Evolutionary conservation across 208 protist species (phyloP).

Genomic region (Ichthyophonus hoferi): DNA sequence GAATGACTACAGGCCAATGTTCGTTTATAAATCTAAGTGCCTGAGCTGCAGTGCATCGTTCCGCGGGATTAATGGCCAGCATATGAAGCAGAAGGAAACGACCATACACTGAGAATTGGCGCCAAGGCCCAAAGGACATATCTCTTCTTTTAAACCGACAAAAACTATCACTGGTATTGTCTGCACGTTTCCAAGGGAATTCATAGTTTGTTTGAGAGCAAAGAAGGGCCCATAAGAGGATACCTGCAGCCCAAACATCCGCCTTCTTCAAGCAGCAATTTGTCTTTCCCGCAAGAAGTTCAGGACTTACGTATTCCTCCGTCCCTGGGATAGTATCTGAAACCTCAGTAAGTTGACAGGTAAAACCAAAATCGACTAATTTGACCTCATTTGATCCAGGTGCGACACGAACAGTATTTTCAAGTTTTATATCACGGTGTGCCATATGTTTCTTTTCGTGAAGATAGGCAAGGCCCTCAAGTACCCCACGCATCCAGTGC

Average conservation of each 20-base stretch:
- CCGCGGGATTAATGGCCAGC: not conserved
- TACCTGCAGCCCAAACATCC: constrained; percentile 21
- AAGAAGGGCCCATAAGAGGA: not conserved
- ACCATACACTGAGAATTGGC: not conserved
- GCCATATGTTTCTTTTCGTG: not conserved
- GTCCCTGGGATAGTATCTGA: constrained; percentile 15
- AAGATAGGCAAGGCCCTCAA: not conserved
- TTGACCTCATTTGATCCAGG: not conserved
- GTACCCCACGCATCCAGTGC: not conserved
- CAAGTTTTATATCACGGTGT: constrained; percentile 14
- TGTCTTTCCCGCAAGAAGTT: constrained; percentile 3
- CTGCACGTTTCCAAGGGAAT: constrained; percentile 12
- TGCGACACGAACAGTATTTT: not conserved
- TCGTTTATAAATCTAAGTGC: not conserved
- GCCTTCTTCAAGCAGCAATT: not conserved
- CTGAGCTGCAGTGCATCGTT: not conserved
- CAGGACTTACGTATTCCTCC: constrained; percentile 11
- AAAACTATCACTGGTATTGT: not conserved
- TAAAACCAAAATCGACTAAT: constrained; percentile 1
- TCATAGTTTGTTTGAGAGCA: constrained; percentile 7
- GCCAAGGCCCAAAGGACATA: not conserved
- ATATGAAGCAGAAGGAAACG: not conserved
- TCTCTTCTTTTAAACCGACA: not conserved
- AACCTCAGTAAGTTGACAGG: not conserved
- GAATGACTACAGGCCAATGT: not conserved